phyloP scores from a whole-genome alignment of 225 moss, liverwort and hornwort genomes.

The Anthoceros angustus region DNA sequence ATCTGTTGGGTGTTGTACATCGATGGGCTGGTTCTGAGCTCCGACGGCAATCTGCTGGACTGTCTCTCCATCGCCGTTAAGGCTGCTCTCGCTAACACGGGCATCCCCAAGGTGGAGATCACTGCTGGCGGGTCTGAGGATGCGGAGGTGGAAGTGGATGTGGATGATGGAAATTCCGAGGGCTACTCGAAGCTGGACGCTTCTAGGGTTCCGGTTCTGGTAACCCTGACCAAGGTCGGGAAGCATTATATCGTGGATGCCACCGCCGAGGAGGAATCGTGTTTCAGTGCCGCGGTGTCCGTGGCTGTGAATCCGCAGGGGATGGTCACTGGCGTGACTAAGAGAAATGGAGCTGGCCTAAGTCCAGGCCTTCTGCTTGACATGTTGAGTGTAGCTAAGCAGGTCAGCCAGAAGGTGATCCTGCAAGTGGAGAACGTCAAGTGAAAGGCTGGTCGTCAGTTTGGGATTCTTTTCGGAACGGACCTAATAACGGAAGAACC shows the following conservation, averaged over 20 bases:
- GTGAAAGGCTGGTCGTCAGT: no score
- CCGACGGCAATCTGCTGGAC: slow-evolving; percentile 87
- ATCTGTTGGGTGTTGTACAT: slow-evolving; percentile 68
- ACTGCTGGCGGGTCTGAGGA: slow-evolving; percentile 47
- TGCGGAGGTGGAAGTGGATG: slow-evolving; percentile 73
- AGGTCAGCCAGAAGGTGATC: slow-evolving; percentile 48
- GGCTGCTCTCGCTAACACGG: slow-evolving; percentile 70
- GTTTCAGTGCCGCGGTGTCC: background rate
- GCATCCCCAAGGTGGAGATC: slow-evolving; percentile 81
- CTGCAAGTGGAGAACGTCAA: slow-evolving; percentile 6
- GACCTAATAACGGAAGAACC: no score
- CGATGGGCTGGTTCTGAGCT: slow-evolving; percentile 76
- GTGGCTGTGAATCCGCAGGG: slow-evolving; percentile 20
- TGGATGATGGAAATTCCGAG: slow-evolving; percentile 42
- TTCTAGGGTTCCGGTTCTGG: slow-evolving; percentile 43
- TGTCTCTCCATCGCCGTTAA: slow-evolving; percentile 68
- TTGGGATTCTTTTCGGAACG: no score
- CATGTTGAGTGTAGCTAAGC: slow-evolving; percentile 78
- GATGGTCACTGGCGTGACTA: slow-evolving; percentile 60
- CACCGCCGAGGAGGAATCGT: background rate
- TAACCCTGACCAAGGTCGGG: slow-evolving; percentile 76
- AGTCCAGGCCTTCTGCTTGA: slow-evolving; percentile 63
- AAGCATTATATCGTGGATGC: background rate
- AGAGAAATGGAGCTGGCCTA: slow-evolving; percentile 66
- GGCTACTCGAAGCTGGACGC: slow-evolving; percentile 60